phyloP scores from a whole-genome alignment of 495 filamentous ascomycete species.

The Ramalina peruviana region DNA sequence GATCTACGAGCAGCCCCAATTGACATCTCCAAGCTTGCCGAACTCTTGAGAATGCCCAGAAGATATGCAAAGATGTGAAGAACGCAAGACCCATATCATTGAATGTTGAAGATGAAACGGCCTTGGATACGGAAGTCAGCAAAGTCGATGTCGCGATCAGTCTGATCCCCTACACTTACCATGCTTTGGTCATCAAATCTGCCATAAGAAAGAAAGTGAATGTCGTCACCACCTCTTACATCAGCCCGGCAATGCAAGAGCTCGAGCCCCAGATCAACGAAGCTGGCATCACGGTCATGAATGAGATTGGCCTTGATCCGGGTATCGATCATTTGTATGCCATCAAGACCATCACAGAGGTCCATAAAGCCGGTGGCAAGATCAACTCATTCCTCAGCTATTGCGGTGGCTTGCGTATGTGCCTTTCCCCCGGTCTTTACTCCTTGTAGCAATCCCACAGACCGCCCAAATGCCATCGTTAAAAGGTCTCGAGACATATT shows the following conservation, averaged over 20 bases:
- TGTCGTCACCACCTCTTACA: conserved; percentile 93
- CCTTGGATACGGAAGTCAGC: conserved; percentile 63
- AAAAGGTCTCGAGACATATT: neutral
- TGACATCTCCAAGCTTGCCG: conserved; percentile 53
- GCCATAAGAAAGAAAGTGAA: conserved; percentile 87
- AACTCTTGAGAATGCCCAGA: conserved; percentile 62
- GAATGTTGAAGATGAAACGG: conserved; percentile 60
- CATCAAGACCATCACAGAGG: conserved; percentile 72
- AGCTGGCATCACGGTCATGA: conserved; percentile 94
- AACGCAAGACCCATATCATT: conserved; percentile 62
- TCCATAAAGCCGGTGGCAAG: conserved; percentile 72
- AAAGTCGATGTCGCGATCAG: conserved; percentile 69
- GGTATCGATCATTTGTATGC: conserved; percentile 64
- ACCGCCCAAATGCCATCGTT: neutral
- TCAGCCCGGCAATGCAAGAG: conserved; percentile 84
- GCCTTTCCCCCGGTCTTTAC: too few relatives aligned
- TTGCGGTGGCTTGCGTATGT: conserved; percentile 73
- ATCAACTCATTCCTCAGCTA: conserved; percentile 71
- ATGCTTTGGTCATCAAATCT: conserved; percentile 82
- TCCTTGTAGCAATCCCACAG: neutral
- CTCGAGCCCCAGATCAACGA: conserved; percentile 71
- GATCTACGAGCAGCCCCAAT: neutral
- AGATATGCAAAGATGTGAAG: conserved; percentile 56
- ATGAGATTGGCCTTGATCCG: conserved; percentile 76
- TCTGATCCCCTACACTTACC: conserved; percentile 88